Conservation (phyloP, 2,329 filamentous ascomycete species). For the Ophiostoma fasciatum region DNA sequence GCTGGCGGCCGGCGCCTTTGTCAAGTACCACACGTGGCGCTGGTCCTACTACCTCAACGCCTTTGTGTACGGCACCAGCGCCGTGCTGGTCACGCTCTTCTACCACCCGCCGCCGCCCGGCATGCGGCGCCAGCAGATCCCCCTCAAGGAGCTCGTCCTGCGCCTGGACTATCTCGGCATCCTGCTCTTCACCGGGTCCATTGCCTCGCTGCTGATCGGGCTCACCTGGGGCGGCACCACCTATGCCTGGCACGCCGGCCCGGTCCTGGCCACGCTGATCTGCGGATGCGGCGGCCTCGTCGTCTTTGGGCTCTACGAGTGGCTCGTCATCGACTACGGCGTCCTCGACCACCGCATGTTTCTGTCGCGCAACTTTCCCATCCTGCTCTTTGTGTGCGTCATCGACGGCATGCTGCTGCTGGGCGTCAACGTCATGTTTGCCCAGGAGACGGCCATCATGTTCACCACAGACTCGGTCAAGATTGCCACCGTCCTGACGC, state of each 20-base stretch:
- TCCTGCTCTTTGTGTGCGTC: background rate
- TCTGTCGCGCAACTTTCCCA: slow-evolving; percentile 1
- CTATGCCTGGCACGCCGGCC: background rate
- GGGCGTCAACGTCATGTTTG: slow-evolving; percentile 1
- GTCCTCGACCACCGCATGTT: slow-evolving; percentile 1
- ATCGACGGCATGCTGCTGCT: background rate
- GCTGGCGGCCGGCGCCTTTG: background rate
- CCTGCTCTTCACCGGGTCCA: no score
- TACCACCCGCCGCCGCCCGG: no score
- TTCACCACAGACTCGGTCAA: no score
- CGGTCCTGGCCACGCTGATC: slow-evolving; percentile 1
- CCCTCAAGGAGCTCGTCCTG: no score
- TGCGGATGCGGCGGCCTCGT: background rate
- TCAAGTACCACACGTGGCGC: slow-evolving; percentile 2
- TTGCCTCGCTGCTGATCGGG: no score
- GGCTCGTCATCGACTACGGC: background rate
- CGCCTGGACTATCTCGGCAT: no score
- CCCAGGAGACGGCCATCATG: slow-evolving; percentile 1
- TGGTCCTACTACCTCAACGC: slow-evolving; percentile 1
- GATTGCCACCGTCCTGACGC: no score
- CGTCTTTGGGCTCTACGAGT: background rate
- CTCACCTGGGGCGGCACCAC: slow-evolving; percentile 1
- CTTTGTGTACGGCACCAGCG: slow-evolving; percentile 1
- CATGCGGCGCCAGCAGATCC: no score
- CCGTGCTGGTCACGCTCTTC: background rate